These are phyloP conservation scores for Geotrichum klebahnii DNA, from an alignment of 1,139 yeast species.

Conservation along the genomic window DNA sequence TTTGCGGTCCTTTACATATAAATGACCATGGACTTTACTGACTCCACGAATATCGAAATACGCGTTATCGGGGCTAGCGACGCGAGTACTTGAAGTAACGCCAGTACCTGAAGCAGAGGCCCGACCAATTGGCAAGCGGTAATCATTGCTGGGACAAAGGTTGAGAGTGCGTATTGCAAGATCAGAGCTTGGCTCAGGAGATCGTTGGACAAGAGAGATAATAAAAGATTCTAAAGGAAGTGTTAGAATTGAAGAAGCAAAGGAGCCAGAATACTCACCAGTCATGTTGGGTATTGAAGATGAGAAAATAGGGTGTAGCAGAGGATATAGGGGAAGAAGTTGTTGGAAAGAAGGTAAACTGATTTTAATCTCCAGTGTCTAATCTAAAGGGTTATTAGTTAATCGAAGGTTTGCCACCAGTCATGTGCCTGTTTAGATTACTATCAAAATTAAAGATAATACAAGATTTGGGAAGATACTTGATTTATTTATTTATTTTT, in stretches of 20 bases:
- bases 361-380: background rate
- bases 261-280: background rate
- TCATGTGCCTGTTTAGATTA: background rate
- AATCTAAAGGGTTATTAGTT: too few species aligned
- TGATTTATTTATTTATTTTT: too few species aligned
- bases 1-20: constrained; percentile 17
- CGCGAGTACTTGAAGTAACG: background rate
- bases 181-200: constrained; percentile 3
- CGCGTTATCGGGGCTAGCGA: constrained; percentile 20
- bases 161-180: constrained; percentile 1
- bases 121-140: constrained; percentile 13
- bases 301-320: background rate
- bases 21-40: constrained; percentile 28
- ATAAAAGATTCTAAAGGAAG: background rate
- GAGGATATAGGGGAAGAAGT: background rate
- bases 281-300: background rate
- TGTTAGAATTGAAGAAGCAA: background rate
- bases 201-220: constrained; percentile 2
- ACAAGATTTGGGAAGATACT: background rate
- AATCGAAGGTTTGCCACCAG: constrained; percentile 10
- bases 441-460: background rate
- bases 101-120: background rate
- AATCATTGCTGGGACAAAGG: constrained; percentile 4
- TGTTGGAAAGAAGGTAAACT: background rate
- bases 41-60: constrained; percentile 25